Conservation (phyloP, 1,139 yeast species). For the Yamadazyma kanchanaburiensis region DNA sequence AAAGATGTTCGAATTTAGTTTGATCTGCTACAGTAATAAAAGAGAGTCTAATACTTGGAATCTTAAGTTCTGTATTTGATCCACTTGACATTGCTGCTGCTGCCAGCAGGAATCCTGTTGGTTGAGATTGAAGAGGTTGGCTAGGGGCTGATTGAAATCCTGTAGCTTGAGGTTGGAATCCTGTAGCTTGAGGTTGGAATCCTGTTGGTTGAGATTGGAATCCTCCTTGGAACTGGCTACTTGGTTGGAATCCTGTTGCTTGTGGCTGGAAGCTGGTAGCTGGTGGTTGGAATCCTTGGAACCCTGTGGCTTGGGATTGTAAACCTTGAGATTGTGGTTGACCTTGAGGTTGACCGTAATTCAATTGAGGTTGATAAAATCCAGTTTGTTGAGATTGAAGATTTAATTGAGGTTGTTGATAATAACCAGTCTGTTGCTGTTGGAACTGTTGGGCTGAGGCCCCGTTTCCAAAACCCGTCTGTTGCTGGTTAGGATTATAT, state of each 20-base stretch:
- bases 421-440: conserved; percentile 39
- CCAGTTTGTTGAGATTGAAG: conserved; percentile 7
- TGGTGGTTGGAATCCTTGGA: conserved; percentile 1
- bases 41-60: conserved; percentile 70
- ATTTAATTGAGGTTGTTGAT: conserved; percentile 41
- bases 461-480: conserved; percentile 10
- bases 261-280: conserved; percentile 22
- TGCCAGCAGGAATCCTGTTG: conserved; percentile 19
- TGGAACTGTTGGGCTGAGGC: conserved; percentile 17
- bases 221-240: conserved; percentile 21
- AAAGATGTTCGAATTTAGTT: conserved; percentile 76
- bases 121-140: conserved; percentile 31
- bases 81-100: conserved; percentile 25
- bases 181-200: conserved; percentile 26
- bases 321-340: conserved; percentile 23
- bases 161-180: conserved; percentile 19
- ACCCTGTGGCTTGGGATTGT: conserved; percentile 23
- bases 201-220: conserved; percentile 26
- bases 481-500: conserved; percentile 23
- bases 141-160: conserved; percentile 16
- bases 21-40: conserved; percentile 86
- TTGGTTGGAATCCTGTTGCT: conserved; percentile 16
- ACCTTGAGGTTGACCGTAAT: conserved; percentile 8
- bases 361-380: conserved; percentile 12
- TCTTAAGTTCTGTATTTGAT: conserved; percentile 42